Evolutionary conservation across 306 rosid genomes (phyloP), one percentile per base, ranked within the genome.

Genomic region (Hippophae tibetana): DNA sequence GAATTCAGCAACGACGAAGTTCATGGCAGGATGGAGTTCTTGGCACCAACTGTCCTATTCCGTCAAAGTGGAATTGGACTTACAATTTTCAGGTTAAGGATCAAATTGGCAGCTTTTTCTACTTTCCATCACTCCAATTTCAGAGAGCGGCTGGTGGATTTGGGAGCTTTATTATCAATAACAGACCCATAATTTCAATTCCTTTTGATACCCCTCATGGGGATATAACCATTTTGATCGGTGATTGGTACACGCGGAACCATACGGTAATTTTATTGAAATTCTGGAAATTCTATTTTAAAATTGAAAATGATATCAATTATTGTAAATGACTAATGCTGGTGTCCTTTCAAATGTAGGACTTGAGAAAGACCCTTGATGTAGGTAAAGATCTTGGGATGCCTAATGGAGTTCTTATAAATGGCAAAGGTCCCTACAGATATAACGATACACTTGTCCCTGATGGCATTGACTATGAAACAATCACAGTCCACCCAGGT

Each of bases 31-130:
- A 90, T 71, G 98, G 96, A 62, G 86, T 90, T 71, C 85, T 71
- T 42, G 98, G 98, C 61, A 87, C 98, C 26, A 90, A 87, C 50
- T 90, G 98, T 47, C 98, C 98, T 4, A 87, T 90, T 78, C 98
- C 95, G 25, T 74, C 98, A n/a, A 87, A 81, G 76, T 90, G 98
- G 98, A 90, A 90, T 73, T 90, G 98, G 97, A 90, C 97, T 47
- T 90, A 84, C 69, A 78, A 85, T 53, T 90, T 90, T 74, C 97
- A 90, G 72, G 96, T 90, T 5, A 90, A 90, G 78, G 97, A 90
- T 76, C 97, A 90, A 69, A 74, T 90, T 69, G 97, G 97, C 65
- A 90, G 97, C 72, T 90, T 83, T 72, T 87, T 87, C 78, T 90
- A 90, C 84, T 87, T 90, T 60, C 97, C 97, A 10, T 85, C 97